Base-by-base conservation (phyloP, 1,284 basidiomycete genomes). In the Tilletia setariae region DNA sequence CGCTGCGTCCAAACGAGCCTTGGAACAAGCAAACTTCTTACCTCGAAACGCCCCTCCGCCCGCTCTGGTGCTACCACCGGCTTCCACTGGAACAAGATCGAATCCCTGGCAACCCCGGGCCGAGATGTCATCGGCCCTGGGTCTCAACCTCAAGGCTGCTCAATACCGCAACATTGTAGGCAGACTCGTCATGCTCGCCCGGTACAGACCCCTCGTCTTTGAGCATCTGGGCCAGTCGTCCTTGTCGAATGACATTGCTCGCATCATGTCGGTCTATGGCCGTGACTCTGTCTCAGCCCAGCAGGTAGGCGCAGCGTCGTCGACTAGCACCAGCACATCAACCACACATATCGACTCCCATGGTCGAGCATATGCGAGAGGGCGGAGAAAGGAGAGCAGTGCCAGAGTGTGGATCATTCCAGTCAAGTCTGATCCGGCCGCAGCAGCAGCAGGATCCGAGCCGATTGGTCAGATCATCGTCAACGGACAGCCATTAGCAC, bases 341-440 rank as follows among this genome's bases (percentile, higher is more conserved):
- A 63, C 42, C n/a, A 46, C 62, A 21, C 13, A 47, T 13, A 65
- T 80, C 32, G 77, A 80, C 51, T 65, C 66, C 4, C 62, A 67
- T 1, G 78, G 76, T 6, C 64, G 76, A 13, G 76, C 77, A 0
- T 80, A 81, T 44, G 63, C 69, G 0, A 72, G 73, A 35, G 79
- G 79, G 8, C 63, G 79, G 21, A 70, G 79, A 44, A 81, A 80
- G 51, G 79, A 79, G 42, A 72, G 71, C 53, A 72, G 69, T 11
- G 79, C 79, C 0, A 73, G 93, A 62, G 93, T 94, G 1, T 98
- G 95, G 94, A 89, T 97, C 84, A 90, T 97, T 66, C 90, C 90
- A n/a, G 56, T 61, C 56, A 61, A 61, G 56, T 40, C 35, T 40
- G 35, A 40, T 11, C 30, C 56, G 9, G 28, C 28, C 21, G 28